Percentiles rank a stretch among this genome's conserved stretches.
phyloP scores from a whole-genome alignment of 1,139 yeast species.

The Blastobotrys elegans region DNA sequence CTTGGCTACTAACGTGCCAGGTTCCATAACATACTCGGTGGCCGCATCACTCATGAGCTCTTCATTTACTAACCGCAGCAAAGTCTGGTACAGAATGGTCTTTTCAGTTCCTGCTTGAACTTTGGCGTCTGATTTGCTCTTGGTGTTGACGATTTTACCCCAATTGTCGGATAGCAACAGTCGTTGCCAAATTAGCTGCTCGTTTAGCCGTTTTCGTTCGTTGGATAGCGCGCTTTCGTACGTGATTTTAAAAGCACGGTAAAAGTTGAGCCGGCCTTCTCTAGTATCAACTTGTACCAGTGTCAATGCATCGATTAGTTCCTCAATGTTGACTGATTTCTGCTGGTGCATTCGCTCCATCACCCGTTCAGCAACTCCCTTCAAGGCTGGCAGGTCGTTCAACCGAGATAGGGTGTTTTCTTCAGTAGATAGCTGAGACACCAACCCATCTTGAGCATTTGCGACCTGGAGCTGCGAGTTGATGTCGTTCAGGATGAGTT shows the following conservation, averaged over 20 bases:
- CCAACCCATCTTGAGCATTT: slow-evolving; percentile 18
- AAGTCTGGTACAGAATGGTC: slow-evolving; percentile 41
- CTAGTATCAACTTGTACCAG: slow-evolving; percentile 38
- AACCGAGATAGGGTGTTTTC: slow-evolving; percentile 12
- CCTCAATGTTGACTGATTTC: slow-evolving; percentile 41
- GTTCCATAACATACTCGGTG: slow-evolving; percentile 7
- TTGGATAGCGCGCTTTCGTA: slow-evolving; percentile 17
- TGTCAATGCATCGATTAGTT: slow-evolving; percentile 56
- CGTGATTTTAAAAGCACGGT: slow-evolving; percentile 41
- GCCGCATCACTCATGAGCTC: slow-evolving; percentile 4
- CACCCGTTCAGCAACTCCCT: slow-evolving; percentile 29
- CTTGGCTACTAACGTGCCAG: neutral
- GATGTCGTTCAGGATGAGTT: slow-evolving; percentile 7
- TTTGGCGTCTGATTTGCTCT: slow-evolving; percentile 43
- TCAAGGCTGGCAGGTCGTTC: slow-evolving; percentile 14
- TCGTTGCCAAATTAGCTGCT: slow-evolving; percentile 56
- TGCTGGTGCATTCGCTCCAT: slow-evolving; percentile 38
- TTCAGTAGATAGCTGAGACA: slow-evolving; percentile 6
- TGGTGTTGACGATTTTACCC: slow-evolving; percentile 41
- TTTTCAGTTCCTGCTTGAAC: slow-evolving; percentile 40
- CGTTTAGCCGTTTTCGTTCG: slow-evolving; percentile 29
- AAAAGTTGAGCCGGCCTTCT: slow-evolving; percentile 36
- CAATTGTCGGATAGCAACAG: slow-evolving; percentile 59
- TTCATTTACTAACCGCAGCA: slow-evolving; percentile 12
- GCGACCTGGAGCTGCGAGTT: slow-evolving; percentile 18